Base-by-base conservation (phyloP, 2,329 filamentous ascomycete genomes). In the Stenocarpella maydis region DNA sequence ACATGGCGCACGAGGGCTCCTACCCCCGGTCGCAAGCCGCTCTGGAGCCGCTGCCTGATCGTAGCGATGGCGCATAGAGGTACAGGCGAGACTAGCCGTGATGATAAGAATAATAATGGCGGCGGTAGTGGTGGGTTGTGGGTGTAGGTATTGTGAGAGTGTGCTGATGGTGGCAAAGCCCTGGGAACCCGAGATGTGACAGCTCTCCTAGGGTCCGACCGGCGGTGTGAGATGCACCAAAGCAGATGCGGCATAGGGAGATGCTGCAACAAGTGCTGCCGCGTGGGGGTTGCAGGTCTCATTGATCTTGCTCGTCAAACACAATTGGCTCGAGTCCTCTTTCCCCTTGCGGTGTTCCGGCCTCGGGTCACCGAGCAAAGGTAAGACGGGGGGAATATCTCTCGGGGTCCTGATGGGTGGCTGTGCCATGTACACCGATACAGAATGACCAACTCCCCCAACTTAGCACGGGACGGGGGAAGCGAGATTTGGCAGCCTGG, bases 211-310 rank as follows among this genome's bases (percentile, higher is more conserved):
- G 65, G 26, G 21, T 61, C 39, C 47, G 54, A 49, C 69, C 66
- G 69, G 69, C 69, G 69, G 69, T 71, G 69, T 71, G 69, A 71
- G 69, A 71, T 65, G 58, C 52, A 65, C 14, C 52, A 37, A 52
- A 21, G n/a, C 28, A 61, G 31, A 52, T 65, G 61, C 37, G 47
- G 45, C 49, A 55, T 45, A 37, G 41, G 15, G n/a, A 49, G 52
- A 24, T 50, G 43, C 65, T 50, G 65, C 52, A 50, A 55, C 41
- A 31, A 39, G 37, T 26, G 26, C 15, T 45, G 41, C 31, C 28
- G 47, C 31, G 65, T 39, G 64, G 50, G 39, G 64, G 34, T 37
- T 12, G 34, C 34, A 37, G 64, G 58, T 49, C 43, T 63, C 43
- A 26, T 26, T 9, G 37, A 24, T 4, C 26, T 9, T 14, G 28